These are phyloP conservation scores for Jatropha podagrica DNA, from an alignment of 441 rosid genomes.

Conservation along the genomic window DNA sequence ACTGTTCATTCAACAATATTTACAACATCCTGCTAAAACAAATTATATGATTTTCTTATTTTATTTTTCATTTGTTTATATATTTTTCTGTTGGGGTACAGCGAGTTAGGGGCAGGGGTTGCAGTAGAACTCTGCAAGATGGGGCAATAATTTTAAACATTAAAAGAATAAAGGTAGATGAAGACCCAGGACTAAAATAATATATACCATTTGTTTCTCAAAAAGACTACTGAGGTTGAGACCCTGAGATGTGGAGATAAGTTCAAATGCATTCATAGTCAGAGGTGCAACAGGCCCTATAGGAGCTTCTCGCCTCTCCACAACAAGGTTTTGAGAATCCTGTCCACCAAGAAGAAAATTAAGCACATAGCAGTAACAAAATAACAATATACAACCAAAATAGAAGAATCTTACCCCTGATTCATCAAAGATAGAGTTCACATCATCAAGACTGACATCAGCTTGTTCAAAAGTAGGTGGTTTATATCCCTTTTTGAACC, in stretches of 20 bases:
- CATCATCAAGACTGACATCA: constrained; percentile 73
- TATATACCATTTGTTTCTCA: constrained; percentile 91
- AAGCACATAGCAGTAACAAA: constrained; percentile 14
- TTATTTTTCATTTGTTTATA: too few relatives aligned
- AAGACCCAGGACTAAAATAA: constrained; percentile 4
- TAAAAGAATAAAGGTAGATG: background rate
- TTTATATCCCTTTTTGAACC: constrained; percentile 98
- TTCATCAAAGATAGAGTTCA: constrained; percentile 82
- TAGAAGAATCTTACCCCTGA: constrained; percentile 55
- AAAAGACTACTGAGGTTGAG: constrained; percentile 90
- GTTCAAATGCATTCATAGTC: constrained; percentile 98
- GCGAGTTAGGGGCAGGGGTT: too few relatives aligned
- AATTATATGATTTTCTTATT: too few relatives aligned
- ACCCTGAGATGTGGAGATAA: constrained; percentile 95
- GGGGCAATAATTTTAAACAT: background rate
- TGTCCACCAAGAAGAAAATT: constrained; percentile 32
- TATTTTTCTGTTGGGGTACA: too few relatives aligned
- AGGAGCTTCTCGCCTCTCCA: constrained; percentile 77
- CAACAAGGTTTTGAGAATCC: constrained; percentile 79
- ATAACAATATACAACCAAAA: constrained; percentile 2
- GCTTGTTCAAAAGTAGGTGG: constrained; percentile 81
- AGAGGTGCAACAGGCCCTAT: constrained; percentile 53
- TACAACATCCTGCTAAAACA: too few relatives aligned
- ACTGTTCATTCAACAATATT: too few relatives aligned
- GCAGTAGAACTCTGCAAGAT: too few relatives aligned